Evolutionary conservation across 1,284 basidiomycete genomes (phyloP).

Genomic region (Microbotryum scabiosae): DNA sequence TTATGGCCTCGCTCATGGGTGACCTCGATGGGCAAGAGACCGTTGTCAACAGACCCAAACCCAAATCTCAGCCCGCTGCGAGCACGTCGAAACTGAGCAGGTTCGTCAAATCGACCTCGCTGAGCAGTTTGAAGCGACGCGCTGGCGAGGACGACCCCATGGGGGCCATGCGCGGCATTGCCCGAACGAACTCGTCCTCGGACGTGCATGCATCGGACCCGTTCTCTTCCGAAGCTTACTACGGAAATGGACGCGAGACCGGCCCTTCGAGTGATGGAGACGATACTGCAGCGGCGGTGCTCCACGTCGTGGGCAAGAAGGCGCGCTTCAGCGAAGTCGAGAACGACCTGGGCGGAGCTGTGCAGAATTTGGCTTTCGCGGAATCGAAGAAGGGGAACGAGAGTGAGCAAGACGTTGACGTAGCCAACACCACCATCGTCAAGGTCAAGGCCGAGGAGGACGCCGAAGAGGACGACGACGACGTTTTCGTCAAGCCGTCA

Average conservation of each 20-base stretch:
- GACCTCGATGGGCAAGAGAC: conserved; percentile 49
- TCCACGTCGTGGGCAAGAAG: conserved; percentile 12
- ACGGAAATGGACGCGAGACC: background rate
- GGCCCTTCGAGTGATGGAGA: conserved; percentile 24
- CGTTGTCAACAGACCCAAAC: background rate
- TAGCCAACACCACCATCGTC: background rate
- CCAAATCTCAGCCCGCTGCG: background rate
- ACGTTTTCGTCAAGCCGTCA: conserved; percentile 28
- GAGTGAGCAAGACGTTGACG: background rate
- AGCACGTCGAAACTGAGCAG: background rate
- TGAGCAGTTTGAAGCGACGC: conserved; percentile 13
- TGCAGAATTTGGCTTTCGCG: background rate
- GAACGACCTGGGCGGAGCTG: conserved; percentile 11
- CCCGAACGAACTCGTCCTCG: conserved; percentile 8
- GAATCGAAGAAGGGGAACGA: conserved; percentile 5
- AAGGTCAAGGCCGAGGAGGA: background rate
- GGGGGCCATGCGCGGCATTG: background rate
- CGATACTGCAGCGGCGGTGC: background rate
- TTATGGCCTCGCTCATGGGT: conserved; percentile 69
- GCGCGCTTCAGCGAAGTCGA: conserved; percentile 19
- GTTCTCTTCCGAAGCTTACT: conserved; percentile 11
- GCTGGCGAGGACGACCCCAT: conserved; percentile 14
- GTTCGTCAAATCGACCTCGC: background rate
- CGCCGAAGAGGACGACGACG: conserved; percentile 38
- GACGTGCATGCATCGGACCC: conserved; percentile 1